phyloP scores from a whole-genome alignment of 345 rosid genomes.

The Orychophragmus violaceus region DNA sequence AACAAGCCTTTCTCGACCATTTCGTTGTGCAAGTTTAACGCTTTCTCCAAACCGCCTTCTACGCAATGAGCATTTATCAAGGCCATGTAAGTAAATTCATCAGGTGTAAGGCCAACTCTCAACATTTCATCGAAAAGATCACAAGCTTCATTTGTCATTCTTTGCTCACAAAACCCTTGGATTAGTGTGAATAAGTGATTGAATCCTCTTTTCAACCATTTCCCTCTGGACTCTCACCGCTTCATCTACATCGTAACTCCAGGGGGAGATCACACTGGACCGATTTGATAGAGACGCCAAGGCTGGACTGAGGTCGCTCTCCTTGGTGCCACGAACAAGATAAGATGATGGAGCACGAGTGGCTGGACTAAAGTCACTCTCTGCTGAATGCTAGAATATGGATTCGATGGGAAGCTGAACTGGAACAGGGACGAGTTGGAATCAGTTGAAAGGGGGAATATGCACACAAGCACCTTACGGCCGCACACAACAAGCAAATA shows the following conservation, averaged over 20 bases:
- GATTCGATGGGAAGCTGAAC: too few relatives aligned
- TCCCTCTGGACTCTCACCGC: slow-evolving; percentile 55
- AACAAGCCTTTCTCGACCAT: slow-evolving; percentile 70
- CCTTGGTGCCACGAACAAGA: too few relatives aligned
- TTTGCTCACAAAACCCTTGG: slow-evolving; percentile 64
- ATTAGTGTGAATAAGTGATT: slow-evolving; percentile 70
- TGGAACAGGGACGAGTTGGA: too few relatives aligned
- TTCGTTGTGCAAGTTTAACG: slow-evolving; percentile 63
- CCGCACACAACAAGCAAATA: too few relatives aligned
- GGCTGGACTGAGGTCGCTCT: too few relatives aligned
- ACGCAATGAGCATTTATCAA: slow-evolving; percentile 68
- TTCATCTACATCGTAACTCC: slow-evolving; percentile 46
- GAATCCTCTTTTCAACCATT: slow-evolving; percentile 59
- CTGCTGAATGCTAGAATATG: too few relatives aligned
- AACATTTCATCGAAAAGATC: slow-evolving; percentile 70
- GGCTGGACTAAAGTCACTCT: too few relatives aligned
- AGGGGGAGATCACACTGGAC: too few relatives aligned
- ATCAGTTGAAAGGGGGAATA: too few relatives aligned
- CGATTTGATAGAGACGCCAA: too few relatives aligned
- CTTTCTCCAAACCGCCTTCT: slow-evolving; percentile 54
- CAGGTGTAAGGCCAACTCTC: slow-evolving; percentile 43
- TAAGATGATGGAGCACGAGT: too few relatives aligned
- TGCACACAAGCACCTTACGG: too few relatives aligned
- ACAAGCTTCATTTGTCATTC: slow-evolving; percentile 68
- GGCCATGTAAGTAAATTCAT: slow-evolving; percentile 66